These are phyloP conservation scores for Epichloe sylvatica DNA, from an alignment of 2,329 filamentous ascomycete genomes.

Conservation along the genomic window DNA sequence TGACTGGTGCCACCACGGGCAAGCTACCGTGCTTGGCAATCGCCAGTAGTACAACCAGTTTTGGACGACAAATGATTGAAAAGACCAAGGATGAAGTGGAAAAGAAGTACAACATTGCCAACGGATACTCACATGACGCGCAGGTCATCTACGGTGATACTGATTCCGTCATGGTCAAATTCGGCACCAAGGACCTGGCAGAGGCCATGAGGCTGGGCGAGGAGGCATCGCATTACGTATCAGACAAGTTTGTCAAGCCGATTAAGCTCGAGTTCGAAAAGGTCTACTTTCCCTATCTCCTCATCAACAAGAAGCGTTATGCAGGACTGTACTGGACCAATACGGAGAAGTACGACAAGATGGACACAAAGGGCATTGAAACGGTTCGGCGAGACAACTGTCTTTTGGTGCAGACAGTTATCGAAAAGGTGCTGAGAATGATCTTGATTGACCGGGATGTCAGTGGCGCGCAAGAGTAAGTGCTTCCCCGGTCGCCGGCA, in stretches of 20 bases:
- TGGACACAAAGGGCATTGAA: slow-evolving; percentile 99
- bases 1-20: slow-evolving; percentile 90
- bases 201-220: slow-evolving; percentile 93
- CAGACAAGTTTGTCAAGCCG: slow-evolving; percentile 82
- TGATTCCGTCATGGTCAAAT: slow-evolving; percentile 99
- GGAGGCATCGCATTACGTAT: slow-evolving; percentile 79
- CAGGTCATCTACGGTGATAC: slow-evolving; percentile 98
- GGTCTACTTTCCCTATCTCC: slow-evolving; percentile 91
- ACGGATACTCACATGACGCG: slow-evolving; percentile 87
- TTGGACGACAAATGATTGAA: slow-evolving; percentile 97
- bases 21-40: slow-evolving; percentile 92
- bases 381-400: slow-evolving; percentile 96
- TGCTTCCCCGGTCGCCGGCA: background rate
- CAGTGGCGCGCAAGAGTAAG: slow-evolving; percentile 83
- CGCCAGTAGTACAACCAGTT: slow-evolving; percentile 92
- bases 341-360: slow-evolving; percentile 91
- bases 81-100: slow-evolving; percentile 96
- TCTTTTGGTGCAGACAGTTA: slow-evolving; percentile 86
- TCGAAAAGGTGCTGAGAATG: slow-evolving; percentile 91
- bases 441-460: slow-evolving; percentile 89
- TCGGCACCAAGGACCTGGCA: slow-evolving; percentile 72
- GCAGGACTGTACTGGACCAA: slow-evolving; percentile 97
- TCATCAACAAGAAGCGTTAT: slow-evolving; percentile 99
- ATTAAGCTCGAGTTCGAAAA: slow-evolving; percentile 99
- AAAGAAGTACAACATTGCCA: slow-evolving; percentile 74